Percentiles rank a stretch among this genome's conserved stretches.
Conservation (phyloP, 2,329 filamentous ascomycete genomes). For the Cercospora brassicicola region DNA sequence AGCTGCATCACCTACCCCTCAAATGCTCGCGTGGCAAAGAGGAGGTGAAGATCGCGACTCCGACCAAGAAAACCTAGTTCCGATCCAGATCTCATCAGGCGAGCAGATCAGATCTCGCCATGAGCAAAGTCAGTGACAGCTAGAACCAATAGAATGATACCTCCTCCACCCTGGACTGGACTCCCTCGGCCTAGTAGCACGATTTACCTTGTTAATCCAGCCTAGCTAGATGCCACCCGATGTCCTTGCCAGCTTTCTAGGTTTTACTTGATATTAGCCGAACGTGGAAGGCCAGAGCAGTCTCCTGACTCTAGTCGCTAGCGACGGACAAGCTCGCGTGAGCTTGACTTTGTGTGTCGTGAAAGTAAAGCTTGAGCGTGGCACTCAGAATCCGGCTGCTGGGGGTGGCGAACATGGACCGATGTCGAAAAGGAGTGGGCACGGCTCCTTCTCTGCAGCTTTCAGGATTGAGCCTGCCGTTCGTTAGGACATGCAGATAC, state of each 20-base stretch:
- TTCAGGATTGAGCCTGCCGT: neutral
- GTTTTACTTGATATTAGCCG: neutral
- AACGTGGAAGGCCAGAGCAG: neutral
- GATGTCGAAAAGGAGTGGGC: neutral
- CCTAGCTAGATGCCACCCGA: neutral
- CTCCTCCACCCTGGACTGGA: neutral
- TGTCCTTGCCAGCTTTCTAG: neutral
- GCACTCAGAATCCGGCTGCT: neutral
- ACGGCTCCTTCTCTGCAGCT: neutral
- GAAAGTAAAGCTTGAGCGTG: neutral
- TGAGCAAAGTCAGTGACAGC: neutral
- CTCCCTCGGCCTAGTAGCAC: too few species aligned
- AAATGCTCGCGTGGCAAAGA: neutral
- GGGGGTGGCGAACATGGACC: neutral
- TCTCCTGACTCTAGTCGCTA: neutral
- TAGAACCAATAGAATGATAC: neutral
- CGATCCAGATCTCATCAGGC: neutral
- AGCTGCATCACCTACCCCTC: neutral
- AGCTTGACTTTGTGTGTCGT: neutral
- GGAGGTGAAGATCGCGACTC: neutral
- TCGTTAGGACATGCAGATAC: neutral
- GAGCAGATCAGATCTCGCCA: neutral
- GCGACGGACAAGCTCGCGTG: neutral
- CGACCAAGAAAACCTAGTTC: neutral
- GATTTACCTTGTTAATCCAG: neutral